Percentiles rank a stretch among this genome's conserved stretches.
phyloP scores from a whole-genome alignment of 305 asterid species.

The Andrographis paniculata region DNA sequence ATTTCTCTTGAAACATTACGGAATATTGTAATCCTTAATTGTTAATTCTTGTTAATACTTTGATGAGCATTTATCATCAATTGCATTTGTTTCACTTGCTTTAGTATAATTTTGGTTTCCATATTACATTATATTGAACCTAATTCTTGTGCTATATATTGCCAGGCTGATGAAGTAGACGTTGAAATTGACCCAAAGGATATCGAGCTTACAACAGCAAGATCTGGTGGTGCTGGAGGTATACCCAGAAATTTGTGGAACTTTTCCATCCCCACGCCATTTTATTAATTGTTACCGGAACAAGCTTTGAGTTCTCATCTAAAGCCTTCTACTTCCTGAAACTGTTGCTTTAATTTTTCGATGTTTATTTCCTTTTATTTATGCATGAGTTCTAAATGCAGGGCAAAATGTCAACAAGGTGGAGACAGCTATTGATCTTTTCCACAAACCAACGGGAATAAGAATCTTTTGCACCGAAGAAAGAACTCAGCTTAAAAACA shows the following conservation, averaged over 20 bases:
- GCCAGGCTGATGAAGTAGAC: slow-evolving; percentile 95
- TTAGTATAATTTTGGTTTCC: slow-evolving; percentile 5
- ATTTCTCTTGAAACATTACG: too few relatives aligned
- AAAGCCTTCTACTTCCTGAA: not conserved
- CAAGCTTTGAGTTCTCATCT: slow-evolving; percentile 7
- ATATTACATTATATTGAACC: not conserved
- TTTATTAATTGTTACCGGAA: not conserved
- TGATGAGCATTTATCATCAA: too few relatives aligned
- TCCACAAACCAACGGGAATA: slow-evolving; percentile 96
- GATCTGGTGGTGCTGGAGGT: slow-evolving; percentile 99
- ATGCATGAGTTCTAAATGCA: slow-evolving; percentile 35
- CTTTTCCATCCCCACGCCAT: not conserved
- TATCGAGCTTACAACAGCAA: slow-evolving; percentile 89
- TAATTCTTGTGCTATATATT: slow-evolving; percentile 21
- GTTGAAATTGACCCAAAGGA: slow-evolving; percentile 96
- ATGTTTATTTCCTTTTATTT: slow-evolving; percentile 3
- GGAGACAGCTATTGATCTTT: slow-evolving; percentile 96
- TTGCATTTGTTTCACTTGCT: slow-evolving; percentile 8
- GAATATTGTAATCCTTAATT: too few relatives aligned
- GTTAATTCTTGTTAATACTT: too few relatives aligned
- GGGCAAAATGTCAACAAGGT: slow-evolving; percentile 99
- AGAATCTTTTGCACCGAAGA: slow-evolving; percentile 97
- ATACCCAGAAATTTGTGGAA: slow-evolving; percentile 17
- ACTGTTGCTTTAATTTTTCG: not conserved
- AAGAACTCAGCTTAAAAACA: slow-evolving; percentile 81